Percentiles rank a stretch among this genome's conserved stretches.
Conservation (phyloP, 208 protist species). For the Plasmodiophora brassicae region DNA sequence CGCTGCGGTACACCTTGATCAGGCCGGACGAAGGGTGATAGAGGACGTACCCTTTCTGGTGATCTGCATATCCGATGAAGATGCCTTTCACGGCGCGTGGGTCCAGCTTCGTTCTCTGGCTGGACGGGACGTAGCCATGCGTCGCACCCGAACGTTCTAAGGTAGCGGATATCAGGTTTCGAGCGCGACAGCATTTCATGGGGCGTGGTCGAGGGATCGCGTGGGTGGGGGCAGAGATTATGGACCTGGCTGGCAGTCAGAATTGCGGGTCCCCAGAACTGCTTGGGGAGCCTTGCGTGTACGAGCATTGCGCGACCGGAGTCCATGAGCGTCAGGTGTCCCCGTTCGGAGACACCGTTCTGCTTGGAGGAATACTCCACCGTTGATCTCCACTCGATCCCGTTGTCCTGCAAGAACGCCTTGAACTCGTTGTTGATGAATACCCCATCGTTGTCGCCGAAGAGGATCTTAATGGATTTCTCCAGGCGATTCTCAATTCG, state of each 20-base stretch:
- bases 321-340: background rate
- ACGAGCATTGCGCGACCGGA: background rate
- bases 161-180: constrained; percentile 1
- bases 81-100: background rate
- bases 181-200: background rate
- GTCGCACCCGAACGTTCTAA: background rate
- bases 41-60: background rate
- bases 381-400: constrained; percentile 8
- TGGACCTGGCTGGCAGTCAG: background rate
- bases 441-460: background rate
- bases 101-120: background rate
- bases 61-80: background rate
- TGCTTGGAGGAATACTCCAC: background rate
- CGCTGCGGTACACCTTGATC: background rate
- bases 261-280: background rate
- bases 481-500: background rate
- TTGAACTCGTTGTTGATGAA: constrained; percentile 21
- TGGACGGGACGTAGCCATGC: background rate
- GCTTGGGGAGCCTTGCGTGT: background rate
- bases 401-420: background rate
- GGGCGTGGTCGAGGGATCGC: background rate
- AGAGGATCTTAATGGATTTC: background rate
- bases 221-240: background rate
- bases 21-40: background rate
- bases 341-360: background rate